Base-by-base conservation (phyloP, 2,329 filamentous ascomycete species). In the Biscogniauxia mediterranea region DNA sequence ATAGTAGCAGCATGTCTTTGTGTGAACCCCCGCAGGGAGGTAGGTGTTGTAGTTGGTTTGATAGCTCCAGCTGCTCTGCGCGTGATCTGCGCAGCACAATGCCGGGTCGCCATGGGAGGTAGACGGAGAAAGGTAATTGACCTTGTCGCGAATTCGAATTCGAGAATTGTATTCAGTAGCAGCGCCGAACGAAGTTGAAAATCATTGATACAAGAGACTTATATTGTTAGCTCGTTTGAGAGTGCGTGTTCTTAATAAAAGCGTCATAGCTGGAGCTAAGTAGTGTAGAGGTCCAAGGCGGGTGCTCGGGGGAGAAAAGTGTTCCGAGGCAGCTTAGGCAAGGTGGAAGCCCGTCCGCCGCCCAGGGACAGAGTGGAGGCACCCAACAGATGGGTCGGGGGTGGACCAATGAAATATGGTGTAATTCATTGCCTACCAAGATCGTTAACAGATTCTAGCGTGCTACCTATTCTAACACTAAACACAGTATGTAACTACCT, bases 101-200 rank as follows among this genome's bases (percentile, higher is more conserved):
- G 77, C 63, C 77, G 75, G 60, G 79, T 64, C 49, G 77, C 74
- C 79, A 81, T 80, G 62, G 55, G 15, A 55, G 54, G 6, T n/a
- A n/a, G 23, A 26, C 23, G 13, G 17, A 17, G 52, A 53, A 53
- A 7, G 52, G 21, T 54, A 4, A 52, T 19, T 23, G 50, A 21
- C 13, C 52, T 25, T 25, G 23, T 19, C 9, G 13, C 23, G 17
- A 54, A 25, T 28, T 32, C 23, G 17, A 54, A 25, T 28, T 32
- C 20, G 20, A 54, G 17, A 26, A 54, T 25, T 32, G 28, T 32
- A 32, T 32, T 2, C 11, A 32, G 28, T 32, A 32, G 28, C 3
- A 32, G 7, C 11, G 28, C 28, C 28, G 23, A 23, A 23, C 23
- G 2, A 23, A 23, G 23, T 23, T 23, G 23, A 23, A 23, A 23